Conservation (phyloP, 1,139 yeast genomes). For the Magnusiomyces magnusii region DNA sequence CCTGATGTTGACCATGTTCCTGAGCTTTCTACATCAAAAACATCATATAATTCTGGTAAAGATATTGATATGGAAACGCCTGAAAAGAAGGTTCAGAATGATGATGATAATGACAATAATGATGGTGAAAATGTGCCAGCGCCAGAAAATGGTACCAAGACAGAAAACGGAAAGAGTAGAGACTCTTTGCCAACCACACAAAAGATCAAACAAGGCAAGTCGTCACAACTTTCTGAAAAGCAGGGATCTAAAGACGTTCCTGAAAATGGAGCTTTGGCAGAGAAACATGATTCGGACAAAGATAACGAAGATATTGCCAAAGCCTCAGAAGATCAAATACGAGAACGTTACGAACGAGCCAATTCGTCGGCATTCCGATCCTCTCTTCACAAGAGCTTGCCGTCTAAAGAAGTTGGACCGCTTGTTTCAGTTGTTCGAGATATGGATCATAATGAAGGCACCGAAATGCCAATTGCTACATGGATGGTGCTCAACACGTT, state of each 20-base stretch:
- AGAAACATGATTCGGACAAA: constrained; percentile 8
- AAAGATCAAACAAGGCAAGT: neutral
- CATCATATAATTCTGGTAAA: neutral
- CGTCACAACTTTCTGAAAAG: neutral
- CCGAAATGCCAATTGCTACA: constrained; percentile 38
- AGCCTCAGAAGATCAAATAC: constrained; percentile 4
- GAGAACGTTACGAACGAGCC: constrained; percentile 2
- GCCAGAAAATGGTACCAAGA: too few species aligned
- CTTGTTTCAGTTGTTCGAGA: constrained; percentile 20
- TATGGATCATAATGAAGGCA: constrained; percentile 21
- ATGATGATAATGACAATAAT: neutral
- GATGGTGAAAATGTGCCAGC: too few species aligned
- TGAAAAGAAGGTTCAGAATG: neutral
- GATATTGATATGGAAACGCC: constrained; percentile 2
- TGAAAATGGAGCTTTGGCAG: neutral
- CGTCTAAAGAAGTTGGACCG: neutral
- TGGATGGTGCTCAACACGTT: constrained; percentile 45
- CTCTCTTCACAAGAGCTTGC: neutral
- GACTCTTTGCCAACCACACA: neutral
- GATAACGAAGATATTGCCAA: constrained; percentile 13
- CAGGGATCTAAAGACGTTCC: neutral
- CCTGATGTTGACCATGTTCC: constrained; percentile 3
- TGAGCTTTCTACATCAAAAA: neutral
- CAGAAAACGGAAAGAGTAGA: neutral
- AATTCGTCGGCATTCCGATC: constrained; percentile 8